Conservation (phyloP, 306 rosid species). For the Oxytropis ochrocephala region DNA sequence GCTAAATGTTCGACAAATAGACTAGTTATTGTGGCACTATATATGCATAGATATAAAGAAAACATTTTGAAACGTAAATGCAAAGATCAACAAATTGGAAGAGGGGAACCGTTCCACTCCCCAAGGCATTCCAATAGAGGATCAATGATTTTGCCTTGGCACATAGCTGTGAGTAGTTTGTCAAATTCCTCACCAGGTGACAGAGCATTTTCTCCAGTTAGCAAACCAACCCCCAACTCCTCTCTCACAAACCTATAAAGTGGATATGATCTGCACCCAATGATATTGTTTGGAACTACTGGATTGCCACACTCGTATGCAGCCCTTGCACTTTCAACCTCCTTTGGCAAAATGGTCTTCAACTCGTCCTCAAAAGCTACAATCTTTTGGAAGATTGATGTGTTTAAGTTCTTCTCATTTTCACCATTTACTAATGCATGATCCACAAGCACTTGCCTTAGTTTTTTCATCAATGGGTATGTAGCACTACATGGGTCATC, state of each 20-base stretch:
- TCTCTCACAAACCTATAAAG: too few relatives aligned
- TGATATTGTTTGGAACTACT: too few relatives aligned
- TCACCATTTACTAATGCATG: background rate
- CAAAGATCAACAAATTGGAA: slow-evolving; percentile 37
- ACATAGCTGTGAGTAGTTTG: too few relatives aligned
- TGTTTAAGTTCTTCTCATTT: background rate
- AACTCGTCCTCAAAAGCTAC: too few relatives aligned
- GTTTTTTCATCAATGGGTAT: background rate
- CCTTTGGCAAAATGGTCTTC: too few relatives aligned
- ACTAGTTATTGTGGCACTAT: too few relatives aligned
- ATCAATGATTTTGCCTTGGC: background rate
- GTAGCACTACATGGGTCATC: background rate
- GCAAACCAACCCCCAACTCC: too few relatives aligned
- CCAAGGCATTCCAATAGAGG: slow-evolving; percentile 56
- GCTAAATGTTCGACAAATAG: background rate
- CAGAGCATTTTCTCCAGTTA: too few relatives aligned
- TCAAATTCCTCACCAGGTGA: too few relatives aligned
- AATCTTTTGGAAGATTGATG: background rate
- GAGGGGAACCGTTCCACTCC: slow-evolving; percentile 72
- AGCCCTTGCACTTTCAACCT: too few relatives aligned
- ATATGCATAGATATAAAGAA: background rate
- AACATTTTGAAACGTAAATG: background rate
- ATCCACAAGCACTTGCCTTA: background rate
- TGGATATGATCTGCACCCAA: too few relatives aligned
- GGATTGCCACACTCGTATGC: too few relatives aligned